phyloP scores from a whole-genome alignment of 495 filamentous ascomycete species.

The Bacidia rubella region DNA sequence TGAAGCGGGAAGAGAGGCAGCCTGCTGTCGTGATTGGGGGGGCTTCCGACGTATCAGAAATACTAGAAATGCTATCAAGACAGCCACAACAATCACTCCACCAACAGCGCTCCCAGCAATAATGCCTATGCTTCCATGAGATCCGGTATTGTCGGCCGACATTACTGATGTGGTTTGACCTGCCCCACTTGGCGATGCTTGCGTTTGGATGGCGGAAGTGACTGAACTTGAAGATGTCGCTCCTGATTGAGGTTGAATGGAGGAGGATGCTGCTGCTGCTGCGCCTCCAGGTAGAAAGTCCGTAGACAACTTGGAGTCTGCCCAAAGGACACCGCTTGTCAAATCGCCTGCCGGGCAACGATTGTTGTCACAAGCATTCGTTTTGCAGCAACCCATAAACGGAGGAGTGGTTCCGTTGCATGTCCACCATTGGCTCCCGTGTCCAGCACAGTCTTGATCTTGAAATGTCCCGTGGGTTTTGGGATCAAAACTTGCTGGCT shows the following conservation, averaged over 20 bases:
- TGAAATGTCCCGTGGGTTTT: slow-evolving; percentile 5
- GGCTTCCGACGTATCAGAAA: background rate
- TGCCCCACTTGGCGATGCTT: background rate
- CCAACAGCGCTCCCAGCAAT: background rate
- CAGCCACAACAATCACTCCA: background rate
- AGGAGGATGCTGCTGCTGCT: background rate
- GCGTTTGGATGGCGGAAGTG: background rate
- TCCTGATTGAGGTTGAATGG: background rate
- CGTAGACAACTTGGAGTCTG: background rate
- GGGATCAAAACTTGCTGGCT: slow-evolving; percentile 17
- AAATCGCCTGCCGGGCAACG: slow-evolving; percentile 18
- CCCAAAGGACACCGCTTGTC: slow-evolving; percentile 5
- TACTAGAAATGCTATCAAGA: background rate
- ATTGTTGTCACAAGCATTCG: slow-evolving; percentile 8
- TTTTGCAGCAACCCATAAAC: slow-evolving; percentile 22
- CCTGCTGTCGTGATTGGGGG: background rate
- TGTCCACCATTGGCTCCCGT: slow-evolving; percentile 16
- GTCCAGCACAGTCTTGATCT: slow-evolving; percentile 16
- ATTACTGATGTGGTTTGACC: background rate
- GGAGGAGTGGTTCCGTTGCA: slow-evolving; percentile 16
- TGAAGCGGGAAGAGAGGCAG: background rate
- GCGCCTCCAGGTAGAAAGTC: background rate
- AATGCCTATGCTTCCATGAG: background rate
- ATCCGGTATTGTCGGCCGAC: background rate
- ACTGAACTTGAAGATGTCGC: background rate